Conservation (phyloP, 2,329 filamentous ascomycete species). For the Fusarium avenaceum region DNA sequence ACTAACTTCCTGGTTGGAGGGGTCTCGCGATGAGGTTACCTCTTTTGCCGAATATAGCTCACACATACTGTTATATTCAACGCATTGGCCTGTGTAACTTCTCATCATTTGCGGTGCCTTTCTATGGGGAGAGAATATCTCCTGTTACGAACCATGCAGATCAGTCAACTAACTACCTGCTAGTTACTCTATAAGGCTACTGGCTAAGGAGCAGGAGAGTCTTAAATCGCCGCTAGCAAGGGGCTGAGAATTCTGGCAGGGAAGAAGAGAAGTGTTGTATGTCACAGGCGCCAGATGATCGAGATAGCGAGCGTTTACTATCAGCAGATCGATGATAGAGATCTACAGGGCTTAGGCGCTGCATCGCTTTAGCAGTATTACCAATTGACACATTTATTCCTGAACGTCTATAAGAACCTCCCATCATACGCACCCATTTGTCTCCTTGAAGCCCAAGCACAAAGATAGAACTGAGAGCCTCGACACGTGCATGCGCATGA, state of each 20-base stretch:
- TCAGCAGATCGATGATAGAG: not conserved
- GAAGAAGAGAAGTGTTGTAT: not conserved
- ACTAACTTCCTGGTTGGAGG: conserved; percentile 6
- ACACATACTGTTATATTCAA: not conserved
- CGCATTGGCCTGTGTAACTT: not conserved
- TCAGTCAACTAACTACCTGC: not conserved
- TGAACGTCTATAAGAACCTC: not conserved
- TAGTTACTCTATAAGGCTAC: conserved; percentile 7
- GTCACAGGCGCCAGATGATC: conserved; percentile 1
- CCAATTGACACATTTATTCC: conserved; percentile 1
- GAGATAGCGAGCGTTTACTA: conserved; percentile 5
- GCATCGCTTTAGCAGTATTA: not conserved
- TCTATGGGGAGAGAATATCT: not conserved
- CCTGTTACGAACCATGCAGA: conserved; percentile 3
- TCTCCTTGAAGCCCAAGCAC: not conserved
- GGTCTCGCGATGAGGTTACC: conserved; percentile 12
- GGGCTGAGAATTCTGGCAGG: not conserved
- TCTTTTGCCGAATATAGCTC: conserved; percentile 16
- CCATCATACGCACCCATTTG: not conserved
- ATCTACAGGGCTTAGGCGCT: not conserved
- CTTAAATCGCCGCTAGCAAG: conserved; percentile 5
- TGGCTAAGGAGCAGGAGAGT: not conserved
- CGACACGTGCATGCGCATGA: conserved; percentile 18
- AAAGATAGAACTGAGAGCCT: not conserved
- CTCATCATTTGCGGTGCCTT: not conserved